Base-by-base conservation (phyloP, 306 rosid genomes). In the Cucurbita pepo region DNA sequence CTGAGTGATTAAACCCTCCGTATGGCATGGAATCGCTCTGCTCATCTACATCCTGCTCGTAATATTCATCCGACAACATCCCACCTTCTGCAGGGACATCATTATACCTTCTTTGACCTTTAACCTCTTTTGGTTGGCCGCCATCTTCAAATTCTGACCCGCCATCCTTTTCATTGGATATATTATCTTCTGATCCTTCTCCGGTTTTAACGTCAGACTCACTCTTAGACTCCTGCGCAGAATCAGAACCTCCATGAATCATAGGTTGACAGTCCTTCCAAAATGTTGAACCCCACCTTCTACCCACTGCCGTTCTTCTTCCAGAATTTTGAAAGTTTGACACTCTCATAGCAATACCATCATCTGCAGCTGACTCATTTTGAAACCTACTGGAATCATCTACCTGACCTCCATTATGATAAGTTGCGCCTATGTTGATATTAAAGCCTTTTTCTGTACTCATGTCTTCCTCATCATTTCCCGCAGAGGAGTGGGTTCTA, bases 31-130 rank as follows among this genome's bases (percentile, higher is more conserved):
- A 82, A 78, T 91, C 96, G 81, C 88, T 81, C 78, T 86, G 95
- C 63, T 95, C 97, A 72, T 95, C 94, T 69, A 95, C 95, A 77
- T 89, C 98, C 82, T 86, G 97, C 86, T 95, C 99, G 78, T 95
- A 95, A 83, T 95, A 95, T 85, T 95, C 99, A 81, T 95, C 99
- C 66, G 99, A 95, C 79, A 95, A 75, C 96, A 91, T 88, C 83
- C 90, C 97, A 65, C 89, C 97, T 9, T 91, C 96, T 54, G 57
- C 73, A 30, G 97, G 95, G 76, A 95, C 94, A 79, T 89, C 95
- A 56, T 90, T 78, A 72, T 85, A 88, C 75, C 83, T 91, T 76
- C 81, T 79, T 47, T 80, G 95, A 82, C 85, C 91, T 86, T 87
- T 86, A 69, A 82, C 84, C 40, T 82, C 88, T 64, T 85, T 89